Percentiles rank a stretch among this genome's conserved stretches.
These are phyloP conservation scores for Solanum bukasovii DNA, from an alignment of 257 asterid species.

Conservation along the genomic window DNA sequence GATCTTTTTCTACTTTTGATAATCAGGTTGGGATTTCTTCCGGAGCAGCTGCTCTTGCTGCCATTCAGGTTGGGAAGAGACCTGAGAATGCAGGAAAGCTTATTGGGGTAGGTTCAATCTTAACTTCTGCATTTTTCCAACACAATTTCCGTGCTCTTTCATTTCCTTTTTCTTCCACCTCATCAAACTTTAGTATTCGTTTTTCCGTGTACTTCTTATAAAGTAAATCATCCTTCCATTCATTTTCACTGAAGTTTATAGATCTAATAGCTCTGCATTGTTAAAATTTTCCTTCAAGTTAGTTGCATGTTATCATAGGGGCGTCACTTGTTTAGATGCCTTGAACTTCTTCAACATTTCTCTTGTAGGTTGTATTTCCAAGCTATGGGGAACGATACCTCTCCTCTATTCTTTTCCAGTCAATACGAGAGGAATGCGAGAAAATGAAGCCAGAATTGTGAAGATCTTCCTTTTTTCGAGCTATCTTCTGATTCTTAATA, in stretches of 20 bases:
- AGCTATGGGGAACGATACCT: conserved; percentile 93
- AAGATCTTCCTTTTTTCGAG: neutral
- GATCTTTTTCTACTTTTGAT: neutral
- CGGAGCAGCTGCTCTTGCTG: conserved; percentile 99
- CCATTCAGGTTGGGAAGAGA: conserved; percentile 72
- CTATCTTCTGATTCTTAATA: neutral
- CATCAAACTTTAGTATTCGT: neutral
- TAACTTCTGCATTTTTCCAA: neutral
- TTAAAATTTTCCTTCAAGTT: neutral
- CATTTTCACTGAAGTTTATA: neutral
- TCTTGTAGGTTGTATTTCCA: conserved; percentile 81
- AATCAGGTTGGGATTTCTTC: conserved; percentile 93
- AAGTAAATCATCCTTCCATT: neutral
- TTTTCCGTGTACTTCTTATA: neutral
- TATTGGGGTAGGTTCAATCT: conserved; percentile 46
- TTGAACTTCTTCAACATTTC: neutral
- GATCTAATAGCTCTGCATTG: neutral
- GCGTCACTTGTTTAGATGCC: neutral
- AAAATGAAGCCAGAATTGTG: conserved; percentile 71
- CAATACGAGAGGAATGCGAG: conserved; percentile 85
- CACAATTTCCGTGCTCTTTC: neutral
- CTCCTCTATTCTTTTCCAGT: conserved; percentile 83
- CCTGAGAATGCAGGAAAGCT: conserved; percentile 97
- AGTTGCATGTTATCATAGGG: neutral
- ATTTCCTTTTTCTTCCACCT: neutral